Conservation (phyloP, 2,329 filamentous ascomycete genomes). For the Hymenoscyphus fructigenus region DNA sequence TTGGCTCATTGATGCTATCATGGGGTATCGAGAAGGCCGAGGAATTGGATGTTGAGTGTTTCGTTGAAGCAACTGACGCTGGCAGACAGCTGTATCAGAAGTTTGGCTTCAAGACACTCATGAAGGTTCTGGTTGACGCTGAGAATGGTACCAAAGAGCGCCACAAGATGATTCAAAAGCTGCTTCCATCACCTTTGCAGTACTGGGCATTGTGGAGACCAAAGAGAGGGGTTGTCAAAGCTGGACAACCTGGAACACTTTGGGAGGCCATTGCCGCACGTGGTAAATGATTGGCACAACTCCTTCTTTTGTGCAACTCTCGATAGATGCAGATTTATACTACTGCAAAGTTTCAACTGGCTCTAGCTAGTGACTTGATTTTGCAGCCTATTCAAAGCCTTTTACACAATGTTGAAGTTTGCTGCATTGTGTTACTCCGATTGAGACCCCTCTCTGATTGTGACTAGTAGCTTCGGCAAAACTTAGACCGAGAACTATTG, state of each 20-base stretch:
- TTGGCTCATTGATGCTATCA: neutral
- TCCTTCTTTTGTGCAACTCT: too few species aligned
- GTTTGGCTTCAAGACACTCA: neutral
- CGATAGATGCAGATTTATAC: too few species aligned
- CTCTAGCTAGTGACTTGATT: too few species aligned
- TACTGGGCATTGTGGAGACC: conserved; percentile 4
- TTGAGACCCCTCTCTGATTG: too few species aligned
- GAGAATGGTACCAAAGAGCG: neutral
- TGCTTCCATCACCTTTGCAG: neutral
- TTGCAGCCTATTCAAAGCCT: too few species aligned
- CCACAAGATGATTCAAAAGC: neutral
- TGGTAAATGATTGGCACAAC: too few species aligned
- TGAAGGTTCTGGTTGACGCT: neutral
- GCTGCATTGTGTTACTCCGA: too few species aligned
- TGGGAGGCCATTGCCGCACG: neutral
- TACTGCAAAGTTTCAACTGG: too few species aligned
- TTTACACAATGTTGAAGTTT: too few species aligned
- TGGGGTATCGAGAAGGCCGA: conserved; percentile 1
- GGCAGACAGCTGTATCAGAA: neutral
- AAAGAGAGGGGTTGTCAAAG: neutral
- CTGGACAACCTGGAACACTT: neutral
- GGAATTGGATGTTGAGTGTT: neutral
- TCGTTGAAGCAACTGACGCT: neutral
- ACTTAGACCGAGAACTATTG: too few species aligned
- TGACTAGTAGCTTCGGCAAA: too few species aligned